A percentile compares a stretch with the other conserved stretches of the same genome.
These are phyloP conservation scores for Liriodendron chinense DNA, from an alignment of 164 flowering plant species.

Conservation along the genomic window DNA sequence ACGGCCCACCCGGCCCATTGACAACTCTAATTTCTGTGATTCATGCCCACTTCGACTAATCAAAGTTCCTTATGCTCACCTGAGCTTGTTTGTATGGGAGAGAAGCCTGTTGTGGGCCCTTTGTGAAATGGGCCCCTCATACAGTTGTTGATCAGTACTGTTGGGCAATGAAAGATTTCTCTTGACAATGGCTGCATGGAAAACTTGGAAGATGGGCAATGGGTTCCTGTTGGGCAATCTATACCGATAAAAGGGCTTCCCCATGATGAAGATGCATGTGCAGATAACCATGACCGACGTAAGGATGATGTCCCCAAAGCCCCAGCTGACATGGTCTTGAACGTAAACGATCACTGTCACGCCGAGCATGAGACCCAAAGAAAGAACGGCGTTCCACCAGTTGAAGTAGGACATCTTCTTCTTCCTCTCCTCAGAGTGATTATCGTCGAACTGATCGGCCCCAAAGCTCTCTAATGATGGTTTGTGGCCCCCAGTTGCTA, in stretches of 20 bases:
- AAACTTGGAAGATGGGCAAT: slow-evolving; percentile 72
- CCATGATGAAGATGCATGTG: slow-evolving; percentile 44
- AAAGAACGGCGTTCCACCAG: slow-evolving; percentile 81
- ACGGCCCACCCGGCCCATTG: neutral
- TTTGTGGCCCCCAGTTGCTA: slow-evolving; percentile 90
- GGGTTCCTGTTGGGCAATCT: slow-evolving; percentile 67
- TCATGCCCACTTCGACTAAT: neutral
- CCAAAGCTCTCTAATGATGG: slow-evolving; percentile 92
- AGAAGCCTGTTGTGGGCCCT: slow-evolving; percentile 45
- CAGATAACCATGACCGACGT: slow-evolving; percentile 52
- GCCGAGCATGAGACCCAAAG: slow-evolving; percentile 62
- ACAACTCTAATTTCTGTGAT: neutral
- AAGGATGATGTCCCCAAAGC: slow-evolving; percentile 57
- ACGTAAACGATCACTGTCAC: slow-evolving; percentile 76
- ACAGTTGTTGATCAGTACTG: slow-evolving; percentile 37
- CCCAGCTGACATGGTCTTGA: slow-evolving; percentile 81
- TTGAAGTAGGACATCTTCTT: slow-evolving; percentile 90
- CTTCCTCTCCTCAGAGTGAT: slow-evolving; percentile 60
- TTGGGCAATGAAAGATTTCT: slow-evolving; percentile 59
- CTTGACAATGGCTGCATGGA: slow-evolving; percentile 69
- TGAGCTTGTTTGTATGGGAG: slow-evolving; percentile 58
- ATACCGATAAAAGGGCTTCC: slow-evolving; percentile 65
- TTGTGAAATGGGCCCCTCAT: slow-evolving; percentile 44
- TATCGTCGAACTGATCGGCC: slow-evolving; percentile 90
- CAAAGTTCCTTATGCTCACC: slow-evolving; percentile 32